phyloP scores from a whole-genome alignment of 139 green algal genomes.

The Parachlorella kessleri region DNA sequence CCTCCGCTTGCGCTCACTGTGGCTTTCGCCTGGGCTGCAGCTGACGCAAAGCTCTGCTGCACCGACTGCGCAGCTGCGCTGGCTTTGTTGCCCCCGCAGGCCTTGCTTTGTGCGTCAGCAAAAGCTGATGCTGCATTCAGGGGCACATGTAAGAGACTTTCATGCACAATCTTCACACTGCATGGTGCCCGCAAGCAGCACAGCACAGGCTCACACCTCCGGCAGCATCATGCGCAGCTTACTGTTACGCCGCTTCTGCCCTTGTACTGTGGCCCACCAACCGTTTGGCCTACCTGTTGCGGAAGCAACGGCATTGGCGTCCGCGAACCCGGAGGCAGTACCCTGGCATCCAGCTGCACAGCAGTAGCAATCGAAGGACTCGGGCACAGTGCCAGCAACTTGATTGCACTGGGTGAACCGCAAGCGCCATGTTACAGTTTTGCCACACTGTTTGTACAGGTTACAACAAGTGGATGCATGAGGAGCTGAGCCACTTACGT shows the following conservation, averaged over 20 bases:
- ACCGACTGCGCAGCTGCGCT: not conserved
- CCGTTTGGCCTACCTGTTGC: too few species aligned
- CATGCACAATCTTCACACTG: not conserved
- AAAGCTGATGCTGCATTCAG: not conserved
- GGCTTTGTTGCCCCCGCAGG: not conserved
- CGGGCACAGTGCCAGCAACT: too few species aligned
- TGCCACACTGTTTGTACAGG: too few species aligned
- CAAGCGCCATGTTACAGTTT: too few species aligned
- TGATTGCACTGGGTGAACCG: too few species aligned
- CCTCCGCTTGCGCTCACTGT: not conserved
- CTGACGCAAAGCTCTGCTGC: not conserved
- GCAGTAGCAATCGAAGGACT: too few species aligned
- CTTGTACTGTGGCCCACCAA: too few species aligned
- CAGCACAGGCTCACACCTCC: too few species aligned
- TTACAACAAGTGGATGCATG: too few species aligned
- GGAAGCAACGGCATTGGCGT: not conserved
- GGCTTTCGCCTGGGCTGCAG: not conserved
- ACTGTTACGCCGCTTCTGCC: too few species aligned
- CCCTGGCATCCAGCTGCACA: not conserved
- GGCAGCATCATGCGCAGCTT: too few species aligned
- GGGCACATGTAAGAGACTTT: not conserved
- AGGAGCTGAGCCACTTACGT: too few species aligned
- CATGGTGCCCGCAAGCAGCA: not conserved
- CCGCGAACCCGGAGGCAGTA: not conserved
- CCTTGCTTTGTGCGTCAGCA: not conserved